Percentiles rank a stretch among this genome's conserved stretches.
phyloP scores from a whole-genome alignment of 2,329 filamentous ascomycete genomes.

The Ophiostoma quercus region DNA sequence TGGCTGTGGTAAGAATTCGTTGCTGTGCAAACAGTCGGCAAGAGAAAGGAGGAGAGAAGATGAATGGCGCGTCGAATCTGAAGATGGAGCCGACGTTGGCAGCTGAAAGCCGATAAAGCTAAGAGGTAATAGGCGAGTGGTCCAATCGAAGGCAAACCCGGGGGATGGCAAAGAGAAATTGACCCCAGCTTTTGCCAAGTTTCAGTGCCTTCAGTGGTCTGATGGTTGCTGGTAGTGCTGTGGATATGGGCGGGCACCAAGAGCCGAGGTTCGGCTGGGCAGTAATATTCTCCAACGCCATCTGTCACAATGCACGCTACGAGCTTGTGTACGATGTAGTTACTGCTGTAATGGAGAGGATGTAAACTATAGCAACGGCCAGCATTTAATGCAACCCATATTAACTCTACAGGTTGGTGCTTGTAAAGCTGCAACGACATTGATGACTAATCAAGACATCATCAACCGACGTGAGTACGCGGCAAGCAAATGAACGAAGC shows the following conservation, averaged over 20 bases:
- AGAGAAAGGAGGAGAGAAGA: neutral
- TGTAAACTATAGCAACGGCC: too few species aligned
- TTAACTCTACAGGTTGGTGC: too few species aligned
- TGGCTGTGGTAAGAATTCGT: neutral
- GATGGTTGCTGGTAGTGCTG: neutral
- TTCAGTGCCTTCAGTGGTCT: neutral
- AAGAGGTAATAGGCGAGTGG: neutral
- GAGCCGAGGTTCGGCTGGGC: neutral
- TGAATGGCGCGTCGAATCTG: neutral
- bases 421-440: too few species aligned
- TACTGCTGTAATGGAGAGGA: too few species aligned
- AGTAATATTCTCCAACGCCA: neutral
- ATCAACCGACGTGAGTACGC: neutral
- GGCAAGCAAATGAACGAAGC: neutral
- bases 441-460: neutral
- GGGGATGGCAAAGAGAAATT: neutral
- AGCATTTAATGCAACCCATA: too few species aligned
- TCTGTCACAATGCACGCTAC: neutral
- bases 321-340: neutral
- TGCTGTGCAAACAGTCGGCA: neutral
- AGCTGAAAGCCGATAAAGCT: neutral
- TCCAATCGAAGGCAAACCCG: neutral
- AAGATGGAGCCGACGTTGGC: slow-evolving; percentile 5
- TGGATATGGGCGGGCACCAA: neutral
- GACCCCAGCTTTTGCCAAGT: slow-evolving; percentile 10